These are phyloP conservation scores for Pouteria glomerata DNA, from an alignment of 148 eudicot genomes.

Conservation along the genomic window DNA sequence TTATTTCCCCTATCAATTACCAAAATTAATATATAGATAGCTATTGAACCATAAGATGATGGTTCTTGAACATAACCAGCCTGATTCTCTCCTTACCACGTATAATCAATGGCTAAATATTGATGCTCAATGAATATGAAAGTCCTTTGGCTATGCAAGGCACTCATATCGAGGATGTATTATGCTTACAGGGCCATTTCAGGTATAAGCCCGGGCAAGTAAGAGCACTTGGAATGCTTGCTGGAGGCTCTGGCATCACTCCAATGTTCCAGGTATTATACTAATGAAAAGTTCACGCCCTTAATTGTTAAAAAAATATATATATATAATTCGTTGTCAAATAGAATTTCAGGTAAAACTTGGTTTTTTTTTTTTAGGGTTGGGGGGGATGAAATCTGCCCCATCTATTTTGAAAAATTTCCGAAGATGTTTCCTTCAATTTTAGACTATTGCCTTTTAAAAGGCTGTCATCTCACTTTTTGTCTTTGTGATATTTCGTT, in stretches of 20 bases:
- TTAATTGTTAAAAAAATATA: too few species aligned
- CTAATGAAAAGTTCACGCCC: too few species aligned
- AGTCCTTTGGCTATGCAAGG: neutral
- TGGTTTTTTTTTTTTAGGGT: too few species aligned
- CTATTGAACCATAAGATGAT: neutral
- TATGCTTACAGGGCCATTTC: constrained; percentile 62
- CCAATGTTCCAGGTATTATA: constrained; percentile 73
- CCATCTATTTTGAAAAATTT: too few species aligned
- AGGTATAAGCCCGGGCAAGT: constrained; percentile 85
- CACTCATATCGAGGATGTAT: neutral
- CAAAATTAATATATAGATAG: neutral
- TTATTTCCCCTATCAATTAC: neutral
- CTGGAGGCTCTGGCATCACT: constrained; percentile 94
- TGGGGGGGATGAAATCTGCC: too few species aligned
- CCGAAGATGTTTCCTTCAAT: neutral
- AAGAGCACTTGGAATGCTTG: constrained; percentile 89
- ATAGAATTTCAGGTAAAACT: too few species aligned
- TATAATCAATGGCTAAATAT: neutral
- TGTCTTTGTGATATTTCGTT: constrained; percentile 6
- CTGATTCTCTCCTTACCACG: neutral
- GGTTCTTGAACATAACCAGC: neutral
- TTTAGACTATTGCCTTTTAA: neutral
- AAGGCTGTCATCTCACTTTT: neutral
- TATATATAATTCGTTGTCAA: too few species aligned
- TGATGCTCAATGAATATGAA: neutral